Evolutionary conservation across 1,284 basidiomycete species (phyloP).

Genomic region (Cryptococcus sp.): DNA sequence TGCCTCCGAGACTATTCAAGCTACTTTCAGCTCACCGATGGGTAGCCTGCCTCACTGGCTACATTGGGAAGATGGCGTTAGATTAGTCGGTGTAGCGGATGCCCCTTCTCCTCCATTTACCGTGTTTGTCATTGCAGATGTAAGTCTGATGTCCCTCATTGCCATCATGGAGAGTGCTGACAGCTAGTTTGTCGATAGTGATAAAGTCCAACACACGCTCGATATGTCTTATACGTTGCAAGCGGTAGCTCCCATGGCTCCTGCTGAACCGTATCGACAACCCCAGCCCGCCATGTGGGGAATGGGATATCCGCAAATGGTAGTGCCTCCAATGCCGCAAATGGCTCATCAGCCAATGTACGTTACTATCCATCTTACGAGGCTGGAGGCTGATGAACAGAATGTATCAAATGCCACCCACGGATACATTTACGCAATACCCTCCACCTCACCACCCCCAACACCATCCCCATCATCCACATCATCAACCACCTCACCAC

Average conservation of each 20-base stretch:
- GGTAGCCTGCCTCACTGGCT: conserved; percentile 77
- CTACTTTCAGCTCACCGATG: conserved; percentile 67
- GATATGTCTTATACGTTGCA: conserved; percentile 33
- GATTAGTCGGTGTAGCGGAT: conserved; percentile 33
- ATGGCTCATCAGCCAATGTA: not conserved
- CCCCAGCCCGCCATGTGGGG: not conserved
- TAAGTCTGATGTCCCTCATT: conserved; percentile 2
- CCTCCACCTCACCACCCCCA: not conserved
- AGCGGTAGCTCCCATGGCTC: conserved; percentile 18
- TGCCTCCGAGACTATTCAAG: conserved; percentile 70
- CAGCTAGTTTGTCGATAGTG: conserved; percentile 31
- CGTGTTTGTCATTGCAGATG: conserved; percentile 27
- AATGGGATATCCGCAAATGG: not conserved
- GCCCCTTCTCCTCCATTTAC: conserved; percentile 21
- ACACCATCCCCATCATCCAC: not conserved
- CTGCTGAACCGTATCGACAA: conserved; percentile 1
- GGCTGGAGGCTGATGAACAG: conserved; percentile 11
- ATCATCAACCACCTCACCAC: not conserved
- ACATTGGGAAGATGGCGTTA: conserved; percentile 71
- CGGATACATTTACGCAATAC: too few relatives aligned
- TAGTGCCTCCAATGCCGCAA: not conserved
- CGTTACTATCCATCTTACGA: conserved; percentile 13
- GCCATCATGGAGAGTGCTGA: not conserved
- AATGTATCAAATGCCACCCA: too few relatives aligned
- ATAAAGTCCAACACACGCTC: conserved; percentile 21